Base-by-base conservation (phyloP, 2,329 filamentous ascomycete species). In the Colletotrichum orbiculare region DNA sequence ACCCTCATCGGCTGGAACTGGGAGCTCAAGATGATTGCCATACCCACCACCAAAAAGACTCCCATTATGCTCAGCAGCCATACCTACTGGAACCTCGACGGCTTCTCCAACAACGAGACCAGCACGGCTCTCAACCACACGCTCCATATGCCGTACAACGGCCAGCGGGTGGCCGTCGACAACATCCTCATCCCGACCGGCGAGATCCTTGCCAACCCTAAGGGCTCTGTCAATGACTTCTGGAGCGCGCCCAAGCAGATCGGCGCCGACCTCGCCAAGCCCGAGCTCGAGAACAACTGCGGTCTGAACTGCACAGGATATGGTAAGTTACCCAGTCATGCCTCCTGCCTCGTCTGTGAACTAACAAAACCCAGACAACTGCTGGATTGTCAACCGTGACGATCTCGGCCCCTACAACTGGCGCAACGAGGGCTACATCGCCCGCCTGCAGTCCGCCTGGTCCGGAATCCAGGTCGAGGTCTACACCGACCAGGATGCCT, bases 391-490 rank as follows among this genome's bases (percentile, higher is more conserved):
- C 72, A 89, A 90, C 80, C 88, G 90, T 54, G 83, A 79, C 1
- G 79, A 84, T 52, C 76, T 83, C 33, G 85, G 82, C 1, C 76
- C 83, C 2, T 89, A 85, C 73, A 84, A 91, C 79, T 93, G 91
- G 91, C 85, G 83, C 57, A 82, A 77, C 1, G 77, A 82, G 46
- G 79, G 81, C 25, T 89, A 86, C 41, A 84, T 89, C 2, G 89
- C 94, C 0, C 87, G 85, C 8, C 81, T 97, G 35, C 87, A 87
- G 3, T 91, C 90, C 42, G 83, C 86, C 5, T 93, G 88, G 86
- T 94, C 91, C 0, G 94, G 94, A 52, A 97, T 97, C 76, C 87
- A 89, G 74, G 74, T 97, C 62, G 91, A 97, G 63, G 82, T 97
- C 70, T 92, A 85, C 77, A 89, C 90, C 8, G 93, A 97, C 79